Evolutionary conservation across 2,329 filamentous ascomycete genomes (phyloP).

Genomic region (Colletotrichum endophyticum): DNA sequence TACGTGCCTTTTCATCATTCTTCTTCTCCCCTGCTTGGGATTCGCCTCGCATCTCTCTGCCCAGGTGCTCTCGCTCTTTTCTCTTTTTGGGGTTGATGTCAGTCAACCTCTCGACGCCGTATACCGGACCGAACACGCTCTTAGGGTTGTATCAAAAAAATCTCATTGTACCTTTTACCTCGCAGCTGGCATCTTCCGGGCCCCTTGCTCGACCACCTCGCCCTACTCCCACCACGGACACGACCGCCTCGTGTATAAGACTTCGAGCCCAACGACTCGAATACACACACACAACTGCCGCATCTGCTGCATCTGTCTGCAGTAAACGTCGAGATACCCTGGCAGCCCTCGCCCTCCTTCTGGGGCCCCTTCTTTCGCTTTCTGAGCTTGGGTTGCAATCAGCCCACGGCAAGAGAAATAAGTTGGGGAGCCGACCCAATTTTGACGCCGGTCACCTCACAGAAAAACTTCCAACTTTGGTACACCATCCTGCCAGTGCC

Average conservation of each 20-base stretch:
- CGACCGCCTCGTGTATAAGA: neutral
- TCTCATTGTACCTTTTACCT: neutral
- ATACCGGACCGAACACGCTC: neutral
- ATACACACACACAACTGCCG: neutral
- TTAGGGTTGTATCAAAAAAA: slow-evolving; percentile 1
- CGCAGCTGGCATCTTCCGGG: neutral
- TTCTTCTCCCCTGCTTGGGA: neutral
- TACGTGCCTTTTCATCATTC: slow-evolving; percentile 17
- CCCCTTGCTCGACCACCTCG: neutral
- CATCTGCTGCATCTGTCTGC: neutral
- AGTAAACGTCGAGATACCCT: neutral
- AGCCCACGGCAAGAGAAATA: slow-evolving; percentile 11
- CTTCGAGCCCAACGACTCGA: neutral
- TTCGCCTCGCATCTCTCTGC: neutral
- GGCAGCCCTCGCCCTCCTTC: neutral
- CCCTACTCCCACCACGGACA: neutral
- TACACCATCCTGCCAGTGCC: slow-evolving; percentile 17
- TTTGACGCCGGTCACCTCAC: slow-evolving; percentile 18
- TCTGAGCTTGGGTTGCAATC: slow-evolving; percentile 10
- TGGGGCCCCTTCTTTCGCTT: neutral
- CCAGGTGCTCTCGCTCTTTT: neutral
- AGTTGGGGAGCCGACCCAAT: slow-evolving; percentile 18
- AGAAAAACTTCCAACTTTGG: slow-evolving; percentile 8
- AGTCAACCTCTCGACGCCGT: neutral
- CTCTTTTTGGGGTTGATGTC: neutral